A percentile compares a stretch with the other conserved stretches of the same genome.
Conservation (phyloP, 2,329 filamentous ascomycete species). For the Aspergillaceae sp. region DNA sequence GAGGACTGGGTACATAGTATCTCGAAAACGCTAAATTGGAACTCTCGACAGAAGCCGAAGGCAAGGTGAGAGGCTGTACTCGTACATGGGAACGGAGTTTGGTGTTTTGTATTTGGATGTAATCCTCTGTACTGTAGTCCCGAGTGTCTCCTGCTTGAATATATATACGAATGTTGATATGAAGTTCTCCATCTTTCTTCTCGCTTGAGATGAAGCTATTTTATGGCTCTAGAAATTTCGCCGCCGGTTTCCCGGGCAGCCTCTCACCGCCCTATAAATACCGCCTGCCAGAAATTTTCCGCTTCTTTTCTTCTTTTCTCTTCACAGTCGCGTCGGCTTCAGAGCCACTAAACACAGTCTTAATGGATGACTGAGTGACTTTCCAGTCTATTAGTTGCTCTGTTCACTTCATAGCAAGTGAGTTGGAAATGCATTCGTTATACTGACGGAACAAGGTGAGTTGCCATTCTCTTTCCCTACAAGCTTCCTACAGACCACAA, state of each 20-base stretch:
- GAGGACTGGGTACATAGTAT: constrained; percentile 46
- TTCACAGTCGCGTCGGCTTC: not conserved
- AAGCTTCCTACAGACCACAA: constrained; percentile 1
- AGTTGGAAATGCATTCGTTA: not conserved
- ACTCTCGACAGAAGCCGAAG: constrained; percentile 41
- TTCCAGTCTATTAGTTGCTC: too few relatives aligned
- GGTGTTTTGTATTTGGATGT: not conserved
- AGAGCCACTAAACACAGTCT: too few relatives aligned
- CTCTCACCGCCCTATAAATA: constrained; percentile 25
- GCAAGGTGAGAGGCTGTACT: constrained; percentile 18
- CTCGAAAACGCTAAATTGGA: constrained; percentile 44
- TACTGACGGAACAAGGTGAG: constrained; percentile 15
- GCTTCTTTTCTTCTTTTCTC: constrained; percentile 9
- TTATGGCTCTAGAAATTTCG: constrained; percentile 21
- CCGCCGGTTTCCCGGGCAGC: constrained; percentile 25
- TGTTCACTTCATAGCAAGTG: too few relatives aligned
- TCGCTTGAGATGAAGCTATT: not conserved
- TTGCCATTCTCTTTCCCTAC: constrained; percentile 5
- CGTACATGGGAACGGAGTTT: not conserved
- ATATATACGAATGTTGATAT: not conserved
- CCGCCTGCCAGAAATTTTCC: constrained; percentile 18
- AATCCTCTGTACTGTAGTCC: too few relatives aligned
- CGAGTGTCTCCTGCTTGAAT: constrained; percentile 4
- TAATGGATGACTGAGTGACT: too few relatives aligned
- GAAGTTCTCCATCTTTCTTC: too few relatives aligned